Conservation (phyloP, 768 basidiomycete genomes). For the Trametes coccinea region DNA sequence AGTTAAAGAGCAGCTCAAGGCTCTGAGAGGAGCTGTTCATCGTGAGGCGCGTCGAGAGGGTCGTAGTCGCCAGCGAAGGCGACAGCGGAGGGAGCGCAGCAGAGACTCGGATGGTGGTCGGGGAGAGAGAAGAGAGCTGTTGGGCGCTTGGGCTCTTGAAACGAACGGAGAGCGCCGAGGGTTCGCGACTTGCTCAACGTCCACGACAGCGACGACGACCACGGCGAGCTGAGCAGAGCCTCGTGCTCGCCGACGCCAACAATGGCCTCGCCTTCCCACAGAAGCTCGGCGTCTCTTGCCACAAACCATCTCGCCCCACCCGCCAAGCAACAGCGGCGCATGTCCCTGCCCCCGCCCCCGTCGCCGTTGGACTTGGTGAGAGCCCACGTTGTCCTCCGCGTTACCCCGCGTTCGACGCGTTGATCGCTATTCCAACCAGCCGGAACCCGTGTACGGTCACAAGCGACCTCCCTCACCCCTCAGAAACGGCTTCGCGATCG, state of each 20-base stretch:
- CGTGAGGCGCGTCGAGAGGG: constrained; percentile 6
- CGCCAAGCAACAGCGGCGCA: constrained; percentile 36
- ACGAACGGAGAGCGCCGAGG: constrained; percentile 15
- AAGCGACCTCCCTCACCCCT: constrained; percentile 74
- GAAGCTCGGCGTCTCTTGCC: constrained; percentile 26
- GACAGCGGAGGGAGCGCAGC: background rate
- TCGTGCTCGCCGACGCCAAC: constrained; percentile 25
- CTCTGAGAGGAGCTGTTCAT: constrained; percentile 41
- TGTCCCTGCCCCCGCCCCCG: constrained; percentile 40
- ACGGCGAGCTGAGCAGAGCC: constrained; percentile 29
- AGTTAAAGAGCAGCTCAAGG: constrained; percentile 57
- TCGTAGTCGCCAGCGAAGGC: constrained; percentile 3
- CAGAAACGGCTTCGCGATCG: constrained; percentile 59
- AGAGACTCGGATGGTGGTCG: too few relatives aligned
- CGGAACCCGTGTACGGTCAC: constrained; percentile 44
- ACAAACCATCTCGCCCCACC: constrained; percentile 32
- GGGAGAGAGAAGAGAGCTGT: constrained; percentile 8
- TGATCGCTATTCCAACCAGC: constrained; percentile 32
- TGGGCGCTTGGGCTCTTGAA: constrained; percentile 14
- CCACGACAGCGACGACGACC: constrained; percentile 31
- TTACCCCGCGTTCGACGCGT: constrained; percentile 12
- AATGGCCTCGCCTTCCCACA: constrained; percentile 34
- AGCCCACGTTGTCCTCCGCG: constrained; percentile 1
- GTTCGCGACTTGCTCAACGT: constrained; percentile 12
- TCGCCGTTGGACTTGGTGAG: constrained; percentile 44